Base-by-base conservation (phyloP, 2,329 filamentous ascomycete genomes). In the Curvularia sp. region DNA sequence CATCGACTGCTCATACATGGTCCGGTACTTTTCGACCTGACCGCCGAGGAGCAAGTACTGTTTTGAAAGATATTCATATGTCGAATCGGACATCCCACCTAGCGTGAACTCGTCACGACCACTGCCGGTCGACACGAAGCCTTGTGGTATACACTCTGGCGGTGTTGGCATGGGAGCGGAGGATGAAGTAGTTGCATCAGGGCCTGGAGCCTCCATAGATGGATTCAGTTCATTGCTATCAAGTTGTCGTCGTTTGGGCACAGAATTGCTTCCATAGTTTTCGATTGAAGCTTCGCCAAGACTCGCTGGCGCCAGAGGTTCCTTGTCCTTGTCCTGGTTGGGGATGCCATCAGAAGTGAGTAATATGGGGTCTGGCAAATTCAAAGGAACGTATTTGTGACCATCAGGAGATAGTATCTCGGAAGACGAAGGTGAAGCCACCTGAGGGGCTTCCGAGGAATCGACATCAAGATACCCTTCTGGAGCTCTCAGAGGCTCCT, bases 1-100 rank as follows among this genome's bases (percentile, higher is more conserved):
- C 66, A 80, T 78, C 7, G 77, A 77, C 46, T 72, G 78, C 64
- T 90, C 85, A 67, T 88, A 92, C 54, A 87, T 79, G 6, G 81
- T 81, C 6, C 77, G 72, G 62, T 85, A 85, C 44, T 81, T 77
- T 1, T 79, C 76, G 4, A 80, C 72, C 7, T 75, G 67, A 4
- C 82, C 83, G 49, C 81, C 80, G 1, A 83, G 77, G 1, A 84
- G 73, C 26, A 80, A 72, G 53, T 79, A 78, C 71, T 81, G 78
- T 62, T 84, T 84, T 1, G 80, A 77, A 0, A 84, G 74, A 59
- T 83, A 78, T 55, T 79, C 77, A 62, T 78, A 78, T 1, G 74
- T 75, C 1, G 76, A 78, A 53, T 78, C 77, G 0, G 77, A 78
- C 74, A 78, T 77, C 9, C 74, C 77, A 4, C 77, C 76, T 1